A percentile compares a stretch with the other conserved stretches of the same genome.
Conservation (phyloP, 1,284 basidiomycete genomes). For the Pseudozyma hubeiensis region DNA sequence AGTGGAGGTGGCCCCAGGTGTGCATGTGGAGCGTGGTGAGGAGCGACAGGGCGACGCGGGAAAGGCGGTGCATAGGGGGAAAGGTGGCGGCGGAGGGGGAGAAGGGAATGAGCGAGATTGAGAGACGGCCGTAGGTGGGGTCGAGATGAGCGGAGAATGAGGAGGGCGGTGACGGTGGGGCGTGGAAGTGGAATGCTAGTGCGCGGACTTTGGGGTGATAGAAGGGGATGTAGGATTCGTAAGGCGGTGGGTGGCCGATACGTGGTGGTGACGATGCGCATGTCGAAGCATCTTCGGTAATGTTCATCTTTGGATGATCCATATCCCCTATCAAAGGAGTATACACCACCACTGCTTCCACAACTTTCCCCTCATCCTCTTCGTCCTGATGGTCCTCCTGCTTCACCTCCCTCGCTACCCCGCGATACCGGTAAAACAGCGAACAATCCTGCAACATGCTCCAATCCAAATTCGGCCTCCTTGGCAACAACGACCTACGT, state of each 20-base stretch:
- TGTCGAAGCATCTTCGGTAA: not conserved
- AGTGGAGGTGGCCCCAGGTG: slow-evolving; percentile 81
- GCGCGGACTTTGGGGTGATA: slow-evolving; percentile 65
- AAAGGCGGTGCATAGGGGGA: slow-evolving; percentile 74
- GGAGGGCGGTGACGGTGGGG: not conserved
- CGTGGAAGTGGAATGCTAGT: slow-evolving; percentile 54
- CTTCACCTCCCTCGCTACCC: not conserved
- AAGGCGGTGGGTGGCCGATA: slow-evolving; percentile 1
- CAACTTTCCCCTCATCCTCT: slow-evolving; percentile 12
- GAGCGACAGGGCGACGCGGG: slow-evolving; percentile 82
- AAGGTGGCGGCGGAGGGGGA: slow-evolving; percentile 10
- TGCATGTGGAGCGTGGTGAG: slow-evolving; percentile 86
- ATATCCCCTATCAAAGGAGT: slow-evolving; percentile 30
- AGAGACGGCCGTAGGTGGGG: slow-evolving; percentile 60
- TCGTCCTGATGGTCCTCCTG: not conserved
- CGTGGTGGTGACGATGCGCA: not conserved
- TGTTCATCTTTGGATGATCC: slow-evolving; percentile 24
- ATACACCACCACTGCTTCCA: slow-evolving; percentile 43
- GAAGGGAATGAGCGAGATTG: slow-evolving; percentile 73
- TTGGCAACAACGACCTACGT: slow-evolving; percentile 35
- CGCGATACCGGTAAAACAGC: slow-evolving; percentile 14
- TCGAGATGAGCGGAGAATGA: not conserved
- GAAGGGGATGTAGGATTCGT: slow-evolving; percentile 55
- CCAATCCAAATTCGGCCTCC: slow-evolving; percentile 47
- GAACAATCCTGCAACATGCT: slow-evolving; percentile 50